A percentile compares a stretch with the other conserved stretches of the same genome.
Conservation (phyloP, 345 rosid genomes). For the Bruguiera gymnorhiza region DNA sequence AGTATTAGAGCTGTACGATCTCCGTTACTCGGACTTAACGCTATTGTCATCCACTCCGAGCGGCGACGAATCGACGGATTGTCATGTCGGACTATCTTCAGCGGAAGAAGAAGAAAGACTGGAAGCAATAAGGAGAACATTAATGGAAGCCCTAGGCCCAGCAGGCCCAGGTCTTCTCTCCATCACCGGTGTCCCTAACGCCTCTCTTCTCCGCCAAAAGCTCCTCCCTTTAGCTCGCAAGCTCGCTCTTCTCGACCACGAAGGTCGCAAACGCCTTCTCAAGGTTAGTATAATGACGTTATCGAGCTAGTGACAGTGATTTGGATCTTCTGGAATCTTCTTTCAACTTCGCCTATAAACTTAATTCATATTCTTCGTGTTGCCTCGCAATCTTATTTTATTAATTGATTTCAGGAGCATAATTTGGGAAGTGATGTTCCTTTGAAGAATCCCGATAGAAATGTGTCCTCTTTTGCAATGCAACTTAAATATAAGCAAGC, state of each 20-base stretch:
- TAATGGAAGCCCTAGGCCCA: slow-evolving; percentile 73
- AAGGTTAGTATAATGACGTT: slow-evolving; percentile 37
- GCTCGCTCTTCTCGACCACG: slow-evolving; percentile 62
- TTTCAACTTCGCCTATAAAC: too few relatives aligned
- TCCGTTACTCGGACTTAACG: slow-evolving; percentile 52
- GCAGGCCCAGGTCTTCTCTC: slow-evolving; percentile 71
- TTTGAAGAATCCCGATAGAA: slow-evolving; percentile 69
- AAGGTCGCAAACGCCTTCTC: slow-evolving; percentile 52
- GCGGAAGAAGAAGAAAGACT: slow-evolving; percentile 30
- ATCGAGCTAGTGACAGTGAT: neutral
- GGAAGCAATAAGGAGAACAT: slow-evolving; percentile 31
- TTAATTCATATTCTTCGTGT: too few relatives aligned
- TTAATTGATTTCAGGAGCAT: slow-evolving; percentile 46
- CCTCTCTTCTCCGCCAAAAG: slow-evolving; percentile 51
- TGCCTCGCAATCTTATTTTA: neutral
- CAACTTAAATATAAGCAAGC: slow-evolving; percentile 47
- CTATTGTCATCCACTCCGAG: slow-evolving; percentile 24
- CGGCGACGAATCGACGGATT: neutral
- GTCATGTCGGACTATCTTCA: neutral
- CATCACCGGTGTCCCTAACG: slow-evolving; percentile 52
- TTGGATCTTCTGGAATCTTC: neutral
- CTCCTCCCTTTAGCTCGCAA: slow-evolving; percentile 64
- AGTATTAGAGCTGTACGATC: slow-evolving; percentile 47
- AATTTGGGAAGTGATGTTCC: slow-evolving; percentile 81
- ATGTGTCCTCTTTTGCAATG: slow-evolving; percentile 79